Percentiles rank a stretch among this genome's conserved stretches.
Evolutionary conservation across 1,139 yeast genomes (phyloP).

Genomic region (Hanseniaspora gamundiae): DNA sequence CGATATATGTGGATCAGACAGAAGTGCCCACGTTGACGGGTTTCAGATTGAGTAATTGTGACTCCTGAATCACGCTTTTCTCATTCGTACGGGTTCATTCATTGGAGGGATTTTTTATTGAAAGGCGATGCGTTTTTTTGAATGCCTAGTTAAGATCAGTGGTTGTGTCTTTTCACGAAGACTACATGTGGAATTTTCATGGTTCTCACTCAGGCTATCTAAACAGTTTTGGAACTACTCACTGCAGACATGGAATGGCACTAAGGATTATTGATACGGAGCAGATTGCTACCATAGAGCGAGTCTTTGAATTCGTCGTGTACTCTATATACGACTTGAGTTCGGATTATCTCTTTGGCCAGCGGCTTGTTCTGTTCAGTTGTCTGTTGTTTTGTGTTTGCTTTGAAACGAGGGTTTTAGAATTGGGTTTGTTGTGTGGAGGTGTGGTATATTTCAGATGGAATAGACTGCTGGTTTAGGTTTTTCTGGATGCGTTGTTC

Average conservation of each 20-base stretch:
- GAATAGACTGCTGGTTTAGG: background rate
- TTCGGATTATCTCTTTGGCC: background rate
- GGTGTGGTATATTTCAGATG: background rate
- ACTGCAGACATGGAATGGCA: no score
- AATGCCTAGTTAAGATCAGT: background rate
- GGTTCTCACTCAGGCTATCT: background rate
- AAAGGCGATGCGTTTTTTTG: background rate
- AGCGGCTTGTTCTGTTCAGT: background rate
- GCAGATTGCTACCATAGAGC: no score
- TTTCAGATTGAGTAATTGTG: slow-evolving; percentile 38
- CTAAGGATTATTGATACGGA: no score
- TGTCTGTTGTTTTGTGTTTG: no score
- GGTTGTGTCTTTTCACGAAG: background rate
- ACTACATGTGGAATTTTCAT: background rate
- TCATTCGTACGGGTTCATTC: background rate
- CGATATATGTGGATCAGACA: slow-evolving; percentile 37
- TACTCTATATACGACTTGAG: background rate
- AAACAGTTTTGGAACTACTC: background rate
- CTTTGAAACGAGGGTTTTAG: background rate
- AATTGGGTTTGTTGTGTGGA: background rate
- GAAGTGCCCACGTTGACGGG: slow-evolving; percentile 84
- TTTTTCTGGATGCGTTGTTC: background rate
- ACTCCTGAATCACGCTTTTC: background rate
- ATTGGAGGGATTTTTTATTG: background rate
- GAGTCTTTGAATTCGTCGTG: background rate